Evolutionary conservation across 768 basidiomycete genomes (phyloP), one percentile per base, ranked within the genome.

Genomic region (Nidularia sp.): DNA sequence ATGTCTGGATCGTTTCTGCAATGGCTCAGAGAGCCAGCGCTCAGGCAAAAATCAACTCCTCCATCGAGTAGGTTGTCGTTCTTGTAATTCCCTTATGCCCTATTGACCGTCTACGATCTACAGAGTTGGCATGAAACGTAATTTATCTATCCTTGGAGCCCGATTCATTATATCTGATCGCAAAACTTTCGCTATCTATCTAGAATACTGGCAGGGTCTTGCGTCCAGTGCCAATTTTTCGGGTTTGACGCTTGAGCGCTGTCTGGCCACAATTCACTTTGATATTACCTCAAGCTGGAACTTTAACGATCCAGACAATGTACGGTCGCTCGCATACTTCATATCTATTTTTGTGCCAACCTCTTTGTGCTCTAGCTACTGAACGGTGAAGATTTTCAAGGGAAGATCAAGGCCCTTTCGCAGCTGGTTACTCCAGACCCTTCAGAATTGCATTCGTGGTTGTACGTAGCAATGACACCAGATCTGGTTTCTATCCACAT

Each of bases 131-230:
- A 55, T 36, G 41, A 55, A 52, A 18, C 60, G 55, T 57, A 56
- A 49, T 49, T 53, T 42, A 41, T 41, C 39, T 41, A 41, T 35
- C 12, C 35, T 18, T 45, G 39, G 2, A 47, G 34, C 45, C 4
- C 6, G 10, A 39, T 2, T 48, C n/a, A 32, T 13, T 12, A 39
- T 56, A 33, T 55, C 39, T 47, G 4, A 9, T 2, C 22, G 39
- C 15, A 15, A 5, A 3, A 15, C 15, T 12, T 41, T 5, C 15
- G 5, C 10, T 15, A 41, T 12, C 39, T 15, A 9, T 39, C 46
- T 47, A 66, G 65, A 57, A 45, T 66, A 66, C 42, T 65, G 65
- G 65, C 22, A 54, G 35, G 57, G 61, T 13, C 55, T 66, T 10
- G 57, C 59, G 5, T 55, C 55, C 15, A 65, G 63, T 51, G 47